Percentiles rank a stretch among this genome's conserved stretches.
Evolutionary conservation across 129 eudicot genomes (phyloP).

Genomic region (Kitagawia praeruptora): DNA sequence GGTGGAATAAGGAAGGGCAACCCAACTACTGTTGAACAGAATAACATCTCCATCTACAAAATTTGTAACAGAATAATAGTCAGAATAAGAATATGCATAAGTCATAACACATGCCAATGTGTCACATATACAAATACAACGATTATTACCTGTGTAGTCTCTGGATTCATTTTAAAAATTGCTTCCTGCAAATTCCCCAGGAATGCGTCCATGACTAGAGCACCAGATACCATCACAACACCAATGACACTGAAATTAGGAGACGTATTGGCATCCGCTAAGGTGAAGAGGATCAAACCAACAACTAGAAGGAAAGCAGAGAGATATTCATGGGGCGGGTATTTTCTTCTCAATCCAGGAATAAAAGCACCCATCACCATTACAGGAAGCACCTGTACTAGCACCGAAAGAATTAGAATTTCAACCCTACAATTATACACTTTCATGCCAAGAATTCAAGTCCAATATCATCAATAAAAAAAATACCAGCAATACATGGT

Average conservation of each 20-base stretch:
- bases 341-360: conserved; percentile 92
- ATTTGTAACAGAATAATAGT: neutral
- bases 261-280: conserved; percentile 90
- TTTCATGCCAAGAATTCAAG: neutral
- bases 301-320: conserved; percentile 74
- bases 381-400: conserved; percentile 73
- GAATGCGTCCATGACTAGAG: conserved; percentile 90
- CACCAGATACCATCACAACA: conserved; percentile 84
- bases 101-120: neutral
- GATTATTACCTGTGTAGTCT: conserved; percentile 71
- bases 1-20: conserved; percentile 88
- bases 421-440: neutral
- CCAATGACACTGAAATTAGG: conserved; percentile 87
- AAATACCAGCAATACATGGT: neutral
- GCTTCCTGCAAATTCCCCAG: conserved; percentile 98
- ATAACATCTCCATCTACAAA: conserved; percentile 93
- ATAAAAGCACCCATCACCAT: conserved; percentile 99
- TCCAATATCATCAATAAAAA: neutral
- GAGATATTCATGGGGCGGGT: conserved; percentile 75
- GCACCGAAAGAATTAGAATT: neutral
- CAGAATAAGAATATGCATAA: neutral
- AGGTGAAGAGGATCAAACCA: conserved; percentile 85
- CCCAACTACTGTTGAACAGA: conserved; percentile 92
- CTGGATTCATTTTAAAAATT: conserved; percentile 83
- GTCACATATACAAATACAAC: neutral